phyloP scores from a whole-genome alignment of 805 yeast genomes.

The Cyberlindnera suaveolens region DNA sequence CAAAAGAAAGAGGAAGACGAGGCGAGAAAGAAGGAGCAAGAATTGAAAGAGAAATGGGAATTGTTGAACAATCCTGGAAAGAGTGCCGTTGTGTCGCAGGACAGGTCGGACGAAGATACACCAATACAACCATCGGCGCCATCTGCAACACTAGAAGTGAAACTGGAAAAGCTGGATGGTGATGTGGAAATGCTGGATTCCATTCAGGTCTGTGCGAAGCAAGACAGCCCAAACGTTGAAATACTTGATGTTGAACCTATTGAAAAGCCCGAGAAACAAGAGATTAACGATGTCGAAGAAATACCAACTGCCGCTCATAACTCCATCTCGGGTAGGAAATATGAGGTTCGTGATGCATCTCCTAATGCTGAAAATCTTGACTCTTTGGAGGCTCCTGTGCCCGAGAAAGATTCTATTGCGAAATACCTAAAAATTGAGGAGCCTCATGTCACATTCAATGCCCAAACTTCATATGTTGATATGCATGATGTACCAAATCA shows the following conservation, averaged over 20 bases:
- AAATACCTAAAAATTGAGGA: too few relatives aligned
- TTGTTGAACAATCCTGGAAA: constrained; percentile 14
- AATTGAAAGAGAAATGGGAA: constrained; percentile 23
- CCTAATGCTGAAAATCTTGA: too few relatives aligned
- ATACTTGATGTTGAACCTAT: too few relatives aligned
- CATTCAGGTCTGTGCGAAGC: too few relatives aligned
- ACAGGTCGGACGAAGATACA: not conserved
- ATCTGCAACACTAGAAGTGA: not conserved
- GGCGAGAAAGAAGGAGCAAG: constrained; percentile 24
- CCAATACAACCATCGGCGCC: not conserved
- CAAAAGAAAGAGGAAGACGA: constrained; percentile 32
- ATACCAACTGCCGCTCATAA: too few relatives aligned
- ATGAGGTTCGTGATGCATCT: too few relatives aligned
- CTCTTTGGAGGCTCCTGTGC: too few relatives aligned
- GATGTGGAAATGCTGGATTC: not conserved
- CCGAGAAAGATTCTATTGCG: too few relatives aligned
- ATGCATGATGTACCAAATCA: not conserved
- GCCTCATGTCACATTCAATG: not conserved
- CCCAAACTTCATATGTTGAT: not conserved
- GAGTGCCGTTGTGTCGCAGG: not conserved
- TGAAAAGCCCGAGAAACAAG: too few relatives aligned
- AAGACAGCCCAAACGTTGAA: too few relatives aligned
- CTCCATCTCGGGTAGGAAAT: too few relatives aligned
- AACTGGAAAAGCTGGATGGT: constrained; percentile 2
- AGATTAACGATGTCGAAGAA: too few relatives aligned